Percentiles rank a stretch among this genome's conserved stretches.
phyloP scores from a whole-genome alignment of 1,284 basidiomycete species.

The Moesziomyces aphidis region DNA sequence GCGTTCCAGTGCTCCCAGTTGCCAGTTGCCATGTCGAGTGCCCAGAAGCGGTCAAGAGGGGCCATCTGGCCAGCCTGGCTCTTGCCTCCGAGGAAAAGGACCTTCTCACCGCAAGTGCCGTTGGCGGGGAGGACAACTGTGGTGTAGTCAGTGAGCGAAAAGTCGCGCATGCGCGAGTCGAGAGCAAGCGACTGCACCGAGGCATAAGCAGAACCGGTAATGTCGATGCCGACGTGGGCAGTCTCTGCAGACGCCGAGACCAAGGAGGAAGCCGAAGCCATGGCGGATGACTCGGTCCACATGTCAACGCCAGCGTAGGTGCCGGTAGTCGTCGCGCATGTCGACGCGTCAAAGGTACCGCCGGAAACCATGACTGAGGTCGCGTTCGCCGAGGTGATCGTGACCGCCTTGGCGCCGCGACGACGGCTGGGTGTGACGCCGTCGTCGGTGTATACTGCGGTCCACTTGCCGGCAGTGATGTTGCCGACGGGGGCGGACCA shows the following conservation, averaged over 20 bases:
- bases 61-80: conserved; percentile 51
- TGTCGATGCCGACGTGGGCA: conserved; percentile 21
- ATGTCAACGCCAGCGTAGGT: conserved; percentile 37
- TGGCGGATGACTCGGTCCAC: conserved; percentile 20
- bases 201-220: conserved; percentile 7
- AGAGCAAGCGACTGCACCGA: conserved; percentile 28
- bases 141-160: conserved; percentile 62
- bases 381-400: conserved; percentile 11
- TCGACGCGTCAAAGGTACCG: conserved; percentile 23
- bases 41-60: conserved; percentile 48
- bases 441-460: conserved; percentile 19
- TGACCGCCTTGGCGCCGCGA: conserved; percentile 30
- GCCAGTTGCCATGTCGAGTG: conserved; percentile 54
- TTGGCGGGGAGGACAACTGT: conserved; percentile 38
- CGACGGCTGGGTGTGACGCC: conserved; percentile 11
- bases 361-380: conserved; percentile 34
- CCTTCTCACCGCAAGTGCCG: conserved; percentile 19
- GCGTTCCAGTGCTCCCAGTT: conserved; percentile 57
- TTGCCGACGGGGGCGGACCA: conserved; percentile 40
- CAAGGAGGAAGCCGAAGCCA: neutral
- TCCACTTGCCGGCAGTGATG: conserved; percentile 23
- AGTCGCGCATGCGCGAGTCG: conserved; percentile 32
- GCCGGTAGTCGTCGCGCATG: conserved; percentile 18
- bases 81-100: conserved; percentile 66
- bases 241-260: conserved; percentile 7